Evolutionary conservation across 352 stramenopile genomes (phyloP).

Genomic region (Pythium sp.): DNA sequence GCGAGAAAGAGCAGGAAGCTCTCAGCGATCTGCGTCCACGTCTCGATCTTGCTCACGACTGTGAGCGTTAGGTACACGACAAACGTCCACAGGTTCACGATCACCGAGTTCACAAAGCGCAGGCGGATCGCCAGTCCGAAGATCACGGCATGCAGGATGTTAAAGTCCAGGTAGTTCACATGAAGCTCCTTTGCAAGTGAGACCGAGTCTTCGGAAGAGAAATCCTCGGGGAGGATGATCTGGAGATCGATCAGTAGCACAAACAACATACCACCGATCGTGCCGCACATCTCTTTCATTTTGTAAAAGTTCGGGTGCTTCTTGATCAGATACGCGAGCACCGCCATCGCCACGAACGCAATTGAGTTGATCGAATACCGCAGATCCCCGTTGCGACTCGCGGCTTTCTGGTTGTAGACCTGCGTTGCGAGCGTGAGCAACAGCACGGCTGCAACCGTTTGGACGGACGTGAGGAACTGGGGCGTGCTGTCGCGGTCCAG

Average conservation of each 20-base stretch:
- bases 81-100: conserved; percentile 45
- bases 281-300: conserved; percentile 34
- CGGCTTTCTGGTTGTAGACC: conserved; percentile 32
- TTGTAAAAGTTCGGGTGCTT: conserved; percentile 31
- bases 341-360: conserved; percentile 23
- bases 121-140: conserved; percentile 57
- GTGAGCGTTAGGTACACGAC: conserved; percentile 31
- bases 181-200: conserved; percentile 5
- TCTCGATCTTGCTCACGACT: conserved; percentile 16
- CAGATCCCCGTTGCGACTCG: conserved; percentile 20
- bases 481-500: conserved; percentile 47
- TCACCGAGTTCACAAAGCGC: conserved; percentile 49
- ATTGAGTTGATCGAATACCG: conserved; percentile 38
- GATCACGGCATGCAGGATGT: conserved; percentile 53
- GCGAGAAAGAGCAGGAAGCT: conserved; percentile 39
- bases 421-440: conserved; percentile 40
- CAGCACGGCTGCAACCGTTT: conserved; percentile 30
- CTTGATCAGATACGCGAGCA: conserved; percentile 28
- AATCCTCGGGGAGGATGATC: conserved; percentile 25
- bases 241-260: conserved; percentile 39
- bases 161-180: conserved; percentile 39
- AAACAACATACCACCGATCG: conserved; percentile 30
- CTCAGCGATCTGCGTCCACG: conserved; percentile 39
- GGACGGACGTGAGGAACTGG: conserved; percentile 47
- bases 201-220: not conserved